Conservation (phyloP, 208 protist genomes). For the Leishmania turanica region DNA sequence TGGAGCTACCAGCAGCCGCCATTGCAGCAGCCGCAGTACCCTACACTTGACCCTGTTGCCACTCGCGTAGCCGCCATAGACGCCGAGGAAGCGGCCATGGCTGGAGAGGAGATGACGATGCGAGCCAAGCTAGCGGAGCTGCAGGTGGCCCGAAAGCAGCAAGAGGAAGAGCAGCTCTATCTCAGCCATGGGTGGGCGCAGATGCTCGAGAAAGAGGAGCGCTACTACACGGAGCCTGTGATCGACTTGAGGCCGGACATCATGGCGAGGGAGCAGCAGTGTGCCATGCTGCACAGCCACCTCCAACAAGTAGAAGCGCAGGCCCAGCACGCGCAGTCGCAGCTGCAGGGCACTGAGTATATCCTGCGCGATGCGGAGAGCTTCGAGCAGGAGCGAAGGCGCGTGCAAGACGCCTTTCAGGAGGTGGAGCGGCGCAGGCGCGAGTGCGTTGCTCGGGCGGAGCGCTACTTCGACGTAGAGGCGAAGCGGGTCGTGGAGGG, state of each 20-base stretch:
- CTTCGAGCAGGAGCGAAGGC: conserved; percentile 42
- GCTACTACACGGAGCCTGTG: conserved; percentile 71
- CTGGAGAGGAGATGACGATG: conserved; percentile 46
- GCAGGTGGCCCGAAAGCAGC: conserved; percentile 31
- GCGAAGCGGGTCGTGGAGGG: conserved; percentile 48
- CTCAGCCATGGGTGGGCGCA: conserved; percentile 66
- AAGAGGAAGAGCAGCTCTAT: conserved; percentile 57
- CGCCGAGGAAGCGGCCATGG: conserved; percentile 44
- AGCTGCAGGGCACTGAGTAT: conserved; percentile 41
- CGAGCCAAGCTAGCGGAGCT: conserved; percentile 49
- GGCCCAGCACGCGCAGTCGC: conserved; percentile 28
- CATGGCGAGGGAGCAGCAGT: conserved; percentile 51
- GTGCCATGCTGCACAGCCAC: conserved; percentile 41
- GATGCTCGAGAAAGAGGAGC: conserved; percentile 74
- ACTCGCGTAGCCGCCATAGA: conserved; percentile 44
- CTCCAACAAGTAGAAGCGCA: conserved; percentile 50
- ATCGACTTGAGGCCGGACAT: conserved; percentile 50
- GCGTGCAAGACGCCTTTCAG: conserved; percentile 43
- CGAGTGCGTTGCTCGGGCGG: conserved; percentile 37
- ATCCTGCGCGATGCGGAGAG: conserved; percentile 41
- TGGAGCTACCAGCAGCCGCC: conserved; percentile 39
- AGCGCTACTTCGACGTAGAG: conserved; percentile 74
- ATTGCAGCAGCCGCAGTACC: conserved; percentile 28
- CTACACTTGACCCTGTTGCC: conserved; percentile 23
- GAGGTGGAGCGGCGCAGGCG: conserved; percentile 51